Base-by-base conservation (phyloP, 768 basidiomycete genomes). In the Phlegmacium glaucopus region DNA sequence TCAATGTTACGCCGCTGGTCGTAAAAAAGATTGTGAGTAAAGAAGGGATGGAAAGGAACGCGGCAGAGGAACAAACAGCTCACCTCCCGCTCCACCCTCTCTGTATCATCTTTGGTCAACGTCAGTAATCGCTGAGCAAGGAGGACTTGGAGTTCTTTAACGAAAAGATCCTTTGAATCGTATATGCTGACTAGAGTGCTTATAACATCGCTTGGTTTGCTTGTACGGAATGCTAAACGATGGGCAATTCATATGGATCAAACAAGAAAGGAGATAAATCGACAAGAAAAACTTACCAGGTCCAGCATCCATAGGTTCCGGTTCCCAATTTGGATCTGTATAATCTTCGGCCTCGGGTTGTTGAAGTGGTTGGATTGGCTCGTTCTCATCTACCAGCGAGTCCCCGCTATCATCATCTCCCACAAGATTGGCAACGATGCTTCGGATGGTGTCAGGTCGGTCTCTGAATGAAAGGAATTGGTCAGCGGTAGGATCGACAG, bases 151-250 rank as follows among this genome's bases (percentile, higher is more conserved):
- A 99, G 71, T 64, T 98, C 96, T 62, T 92, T 95, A 56, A 98
- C 81, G 58, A 99, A 97, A 8, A 97, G 78, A 55, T 97, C 96
- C 60, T 93, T 90, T 2, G 94, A 94, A 61, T 97, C 94, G 57
- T 97, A 98, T 54, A 98, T 98, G 63, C 90, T 93, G 55, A 98
- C 94, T 1, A 98, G 82, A 1, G 95, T 95, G 62, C 91, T 94
- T 59, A 98, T 87, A 51, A 98, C 84, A 59, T 98, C 96, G 56
- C 89, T 89, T 0, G 90, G 83, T 61, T 90, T 94, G 61, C 87
- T 94, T 1, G 90, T 82, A 29, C 93, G 78, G 70, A 96, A 99
- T 54, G 94, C 95, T 94, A 34, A 34, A 18, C 9, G 25, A 25
- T n/a, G n/a, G n/a, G n/a, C n/a, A n/a, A n/a, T n/a, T n/a, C n/a